These are phyloP conservation scores for Xylaria grammica DNA, from an alignment of 495 filamentous ascomycete species.

Conservation along the genomic window DNA sequence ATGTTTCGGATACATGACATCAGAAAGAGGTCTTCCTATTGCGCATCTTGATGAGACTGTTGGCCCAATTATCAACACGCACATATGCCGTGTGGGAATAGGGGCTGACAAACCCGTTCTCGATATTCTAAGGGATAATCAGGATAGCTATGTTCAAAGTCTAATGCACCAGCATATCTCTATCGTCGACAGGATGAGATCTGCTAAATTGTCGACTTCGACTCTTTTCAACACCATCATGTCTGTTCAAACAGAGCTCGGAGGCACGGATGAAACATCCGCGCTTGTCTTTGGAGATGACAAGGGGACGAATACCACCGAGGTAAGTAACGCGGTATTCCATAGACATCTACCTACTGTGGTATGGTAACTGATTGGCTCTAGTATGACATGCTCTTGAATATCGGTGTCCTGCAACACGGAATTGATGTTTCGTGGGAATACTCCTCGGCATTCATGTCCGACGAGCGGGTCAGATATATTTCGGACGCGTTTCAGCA, in stretches of 20 bases:
- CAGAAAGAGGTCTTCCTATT: slow-evolving; percentile 52
- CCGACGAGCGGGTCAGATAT: slow-evolving; percentile 4
- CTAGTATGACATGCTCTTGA: background rate
- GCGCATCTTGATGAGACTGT: slow-evolving; percentile 49
- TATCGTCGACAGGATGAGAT: background rate
- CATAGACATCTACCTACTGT: background rate
- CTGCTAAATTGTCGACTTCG: background rate
- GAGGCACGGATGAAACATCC: slow-evolving; percentile 53
- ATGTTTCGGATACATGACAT: slow-evolving; percentile 63
- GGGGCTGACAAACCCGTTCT: slow-evolving; percentile 28
- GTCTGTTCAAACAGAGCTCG: slow-evolving; percentile 30
- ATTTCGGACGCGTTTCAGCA: slow-evolving; percentile 7
- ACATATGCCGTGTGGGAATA: slow-evolving; percentile 57
- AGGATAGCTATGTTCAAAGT: slow-evolving; percentile 48
- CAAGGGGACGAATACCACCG: slow-evolving; percentile 52
- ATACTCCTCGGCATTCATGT: slow-evolving; percentile 2
- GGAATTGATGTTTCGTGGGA: slow-evolving; percentile 3
- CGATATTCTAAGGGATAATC: slow-evolving; percentile 46
- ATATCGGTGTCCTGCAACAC: background rate
- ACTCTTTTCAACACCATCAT: slow-evolving; percentile 56
- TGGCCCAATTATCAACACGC: slow-evolving; percentile 63
- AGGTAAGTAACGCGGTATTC: slow-evolving; percentile 12
- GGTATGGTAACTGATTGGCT: background rate
- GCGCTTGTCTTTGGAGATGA: slow-evolving; percentile 60
- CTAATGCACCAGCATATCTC: slow-evolving; percentile 58